Percentiles rank a stretch among this genome's conserved stretches.
Evolutionary conservation across 345 rosid genomes (phyloP).

Genomic region (Acer campestre): DNA sequence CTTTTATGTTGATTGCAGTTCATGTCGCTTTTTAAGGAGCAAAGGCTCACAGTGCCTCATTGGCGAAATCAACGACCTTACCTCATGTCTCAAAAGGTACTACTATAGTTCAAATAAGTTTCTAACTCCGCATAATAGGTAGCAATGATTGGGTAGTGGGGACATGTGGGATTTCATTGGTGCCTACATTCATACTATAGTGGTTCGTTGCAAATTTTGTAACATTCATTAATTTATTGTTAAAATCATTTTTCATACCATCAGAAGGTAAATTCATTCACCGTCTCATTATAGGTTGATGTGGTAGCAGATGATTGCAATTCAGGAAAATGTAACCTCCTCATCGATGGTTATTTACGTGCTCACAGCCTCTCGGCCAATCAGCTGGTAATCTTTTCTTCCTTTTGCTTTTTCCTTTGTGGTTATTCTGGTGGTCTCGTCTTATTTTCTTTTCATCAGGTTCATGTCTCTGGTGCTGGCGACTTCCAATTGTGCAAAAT

Average conservation of each 20-base stretch:
- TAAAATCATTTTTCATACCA: neutral
- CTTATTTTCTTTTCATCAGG: slow-evolving; percentile 42
- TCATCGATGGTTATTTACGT: slow-evolving; percentile 76
- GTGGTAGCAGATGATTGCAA: slow-evolving; percentile 46
- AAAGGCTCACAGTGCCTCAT: slow-evolving; percentile 74
- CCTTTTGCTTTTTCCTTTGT: slow-evolving; percentile 13
- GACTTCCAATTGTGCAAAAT: slow-evolving; percentile 83
- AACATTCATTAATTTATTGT: neutral
- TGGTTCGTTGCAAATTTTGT: neutral
- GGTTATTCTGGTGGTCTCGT: slow-evolving; percentile 20
- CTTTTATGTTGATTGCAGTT: slow-evolving; percentile 55
- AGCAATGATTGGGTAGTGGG: neutral
- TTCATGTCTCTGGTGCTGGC: slow-evolving; percentile 87
- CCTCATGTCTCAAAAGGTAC: slow-evolving; percentile 77
- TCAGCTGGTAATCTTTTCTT: slow-evolving; percentile 71
- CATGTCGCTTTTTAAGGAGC: slow-evolving; percentile 83
- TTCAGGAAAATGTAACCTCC: slow-evolving; percentile 62
- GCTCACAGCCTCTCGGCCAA: slow-evolving; percentile 74
- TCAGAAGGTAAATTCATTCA: slow-evolving; percentile 1
- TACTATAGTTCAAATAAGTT: slow-evolving; percentile 6
- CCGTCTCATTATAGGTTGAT: slow-evolving; percentile 47
- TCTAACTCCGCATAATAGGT: slow-evolving; percentile 13
- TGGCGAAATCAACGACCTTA: slow-evolving; percentile 90
- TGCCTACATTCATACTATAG: neutral
- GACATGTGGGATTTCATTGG: neutral